Base-by-base conservation (phyloP, 768 basidiomycete species). In the Lactarius akahatsu region DNA sequence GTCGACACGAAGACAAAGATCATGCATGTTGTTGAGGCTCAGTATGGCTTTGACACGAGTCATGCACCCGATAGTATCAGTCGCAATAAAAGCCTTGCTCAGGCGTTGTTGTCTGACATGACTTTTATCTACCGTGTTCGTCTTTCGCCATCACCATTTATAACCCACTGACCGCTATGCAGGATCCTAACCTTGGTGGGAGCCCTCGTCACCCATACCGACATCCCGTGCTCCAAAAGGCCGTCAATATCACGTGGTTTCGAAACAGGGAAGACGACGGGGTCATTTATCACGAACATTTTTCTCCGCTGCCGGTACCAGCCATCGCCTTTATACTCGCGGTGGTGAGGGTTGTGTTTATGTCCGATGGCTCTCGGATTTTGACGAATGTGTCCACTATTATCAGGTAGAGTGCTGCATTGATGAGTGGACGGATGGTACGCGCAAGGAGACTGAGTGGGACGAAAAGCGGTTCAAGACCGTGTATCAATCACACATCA, bases 331-430 rank as follows among this genome's bases (percentile, higher is more conserved):
- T 61, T 26, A 41, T 18, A 30, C 55, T 65, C 43, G 47, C 64
- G 16, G 55, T 61, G 64, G 64, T 65, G 47, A 54, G 54, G 59
- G 20, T 45, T 38, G n/a, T n/a, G n/a, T n/a, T 38, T 38, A 38
- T 38, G 38, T 38, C 7, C 36, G 10, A 23, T 10, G 6, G 15
- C 20, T 10, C 26, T 3, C 9, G 13, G 34, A 18, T 45, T 11
- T 28, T 55, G 36, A 60, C n/a, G n/a, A n/a, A n/a, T 6, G 8
- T 28, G 18, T 18, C 20, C 11, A 13, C 23, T 9, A 1, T 61
- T 47, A 56, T 36, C 43, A 61, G 64, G 45, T 65, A n/a, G 54
- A 65, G 54, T 65, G 59, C 55, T 61, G 64, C 43, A 65, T 66
- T 8, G 43, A 54, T 23, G 65, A 66, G 36, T 66, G 65, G 65